Conservation (phyloP, 352 stramenopile species). For the Globisporangium cederbergense region DNA sequence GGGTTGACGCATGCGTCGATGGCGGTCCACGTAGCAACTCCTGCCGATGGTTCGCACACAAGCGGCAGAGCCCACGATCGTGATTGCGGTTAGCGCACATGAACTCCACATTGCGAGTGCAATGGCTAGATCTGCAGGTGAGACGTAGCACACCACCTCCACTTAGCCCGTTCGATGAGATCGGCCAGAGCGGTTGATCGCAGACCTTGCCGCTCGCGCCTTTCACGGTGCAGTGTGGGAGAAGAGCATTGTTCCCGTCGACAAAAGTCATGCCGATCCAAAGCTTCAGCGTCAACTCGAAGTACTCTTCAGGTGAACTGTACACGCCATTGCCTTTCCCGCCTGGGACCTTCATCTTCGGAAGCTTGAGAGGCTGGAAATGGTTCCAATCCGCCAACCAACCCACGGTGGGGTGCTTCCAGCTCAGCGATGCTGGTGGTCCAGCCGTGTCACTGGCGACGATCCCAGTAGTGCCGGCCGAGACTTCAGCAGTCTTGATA, state of each 20-base stretch:
- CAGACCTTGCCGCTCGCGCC: constrained; percentile 47
- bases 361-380: constrained; percentile 69
- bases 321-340: constrained; percentile 58
- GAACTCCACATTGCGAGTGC: constrained; percentile 44
- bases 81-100: constrained; percentile 60
- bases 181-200: constrained; percentile 64
- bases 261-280: constrained; percentile 89
- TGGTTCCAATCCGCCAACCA: constrained; percentile 69
- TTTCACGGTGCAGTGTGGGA: constrained; percentile 65
- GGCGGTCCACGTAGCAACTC: constrained; percentile 50
- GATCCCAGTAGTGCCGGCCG: not conserved
- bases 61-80: constrained; percentile 52
- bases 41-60: constrained; percentile 48
- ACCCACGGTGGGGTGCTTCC: constrained; percentile 60
- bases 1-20: constrained; percentile 59
- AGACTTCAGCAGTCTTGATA: constrained; percentile 31
- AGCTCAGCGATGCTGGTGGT: constrained; percentile 26
- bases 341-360: constrained; percentile 62
- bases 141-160: constrained; percentile 17
- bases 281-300: constrained; percentile 63
- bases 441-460: not conserved
- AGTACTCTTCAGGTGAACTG: constrained; percentile 73
- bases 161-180: constrained; percentile 18
- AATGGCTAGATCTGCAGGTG: constrained; percentile 52
- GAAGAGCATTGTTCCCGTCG: constrained; percentile 78